phyloP scores from a whole-genome alignment of 2,329 filamentous ascomycete genomes.

The Pseudogymnoascus sp. region DNA sequence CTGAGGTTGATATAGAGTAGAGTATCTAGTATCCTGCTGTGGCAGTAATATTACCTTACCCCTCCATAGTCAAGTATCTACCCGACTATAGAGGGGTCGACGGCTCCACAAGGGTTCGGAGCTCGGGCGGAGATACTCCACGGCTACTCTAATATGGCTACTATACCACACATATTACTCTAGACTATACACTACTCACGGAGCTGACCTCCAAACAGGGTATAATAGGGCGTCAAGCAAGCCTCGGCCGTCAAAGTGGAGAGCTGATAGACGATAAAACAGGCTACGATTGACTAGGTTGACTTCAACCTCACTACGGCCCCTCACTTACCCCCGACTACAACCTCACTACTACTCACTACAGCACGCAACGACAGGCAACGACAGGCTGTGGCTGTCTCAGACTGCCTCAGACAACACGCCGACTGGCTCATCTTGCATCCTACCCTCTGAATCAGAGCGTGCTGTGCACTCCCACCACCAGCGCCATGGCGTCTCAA shows the following conservation, averaged over 20 bases:
- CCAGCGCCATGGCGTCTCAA: not conserved
- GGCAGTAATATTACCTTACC: no score
- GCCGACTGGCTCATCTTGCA: not conserved
- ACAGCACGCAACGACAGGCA: not conserved
- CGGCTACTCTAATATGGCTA: no score
- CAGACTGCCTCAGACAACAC: not conserved
- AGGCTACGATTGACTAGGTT: no score
- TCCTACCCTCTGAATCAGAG: not conserved
- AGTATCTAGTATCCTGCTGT: no score
- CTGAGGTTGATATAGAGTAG: not conserved
- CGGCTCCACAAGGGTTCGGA: not conserved
- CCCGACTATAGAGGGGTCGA: not conserved
- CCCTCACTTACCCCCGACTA: no score
- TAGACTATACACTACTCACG: not conserved
- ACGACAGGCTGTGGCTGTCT: not conserved
- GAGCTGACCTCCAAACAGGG: not conserved
- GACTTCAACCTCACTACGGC: no score
- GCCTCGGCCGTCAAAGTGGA: no score
- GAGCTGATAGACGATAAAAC: not conserved
- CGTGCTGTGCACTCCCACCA: not conserved
- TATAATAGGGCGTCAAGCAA: not conserved
- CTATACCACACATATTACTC: no score
- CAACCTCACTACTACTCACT: not conserved
- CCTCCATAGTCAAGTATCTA: no score
- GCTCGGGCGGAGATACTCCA: not conserved